Conservation (phyloP, 2,329 filamentous ascomycete genomes). For the Hypoxylon sp. region DNA sequence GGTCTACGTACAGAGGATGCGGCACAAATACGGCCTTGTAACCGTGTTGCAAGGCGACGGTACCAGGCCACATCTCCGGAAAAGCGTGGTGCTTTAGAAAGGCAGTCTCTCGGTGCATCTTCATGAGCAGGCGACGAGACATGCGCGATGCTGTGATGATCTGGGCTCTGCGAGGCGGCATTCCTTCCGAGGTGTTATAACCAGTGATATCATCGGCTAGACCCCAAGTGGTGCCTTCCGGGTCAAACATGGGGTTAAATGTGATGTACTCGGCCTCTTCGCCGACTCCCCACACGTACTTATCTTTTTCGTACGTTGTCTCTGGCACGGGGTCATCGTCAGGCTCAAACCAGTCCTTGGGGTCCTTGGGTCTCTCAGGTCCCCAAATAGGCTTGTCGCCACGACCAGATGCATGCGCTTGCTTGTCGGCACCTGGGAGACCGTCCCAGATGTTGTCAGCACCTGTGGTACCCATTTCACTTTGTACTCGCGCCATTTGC, state of each 20-base stretch:
- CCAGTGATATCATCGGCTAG: conserved; percentile 87
- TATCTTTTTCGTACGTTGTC: conserved; percentile 81
- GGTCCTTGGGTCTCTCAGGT: conserved; percentile 77
- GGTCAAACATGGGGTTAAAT: conserved; percentile 92
- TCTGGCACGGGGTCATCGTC: conserved; percentile 83
- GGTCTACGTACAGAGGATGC: conserved; percentile 89
- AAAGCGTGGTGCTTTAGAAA: conserved; percentile 91
- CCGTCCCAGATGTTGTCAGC: conserved; percentile 78
- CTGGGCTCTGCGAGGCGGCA: conserved; percentile 82
- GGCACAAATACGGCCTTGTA: conserved; percentile 93
- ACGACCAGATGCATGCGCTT: conserved; percentile 54
- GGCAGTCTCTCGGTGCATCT: conserved; percentile 92
- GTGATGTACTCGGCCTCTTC: conserved; percentile 95
- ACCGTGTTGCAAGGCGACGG: conserved; percentile 89
- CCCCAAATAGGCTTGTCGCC: conserved; percentile 84
- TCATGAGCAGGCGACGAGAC: conserved; percentile 81
- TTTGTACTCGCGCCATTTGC: conserved; percentile 82
- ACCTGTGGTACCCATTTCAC: conserved; percentile 76
- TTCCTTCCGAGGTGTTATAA: conserved; percentile 77
- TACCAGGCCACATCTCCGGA: conserved; percentile 96
- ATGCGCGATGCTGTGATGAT: conserved; percentile 92
- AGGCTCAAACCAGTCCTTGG: conserved; percentile 79
- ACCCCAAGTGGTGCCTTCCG: conserved; percentile 87
- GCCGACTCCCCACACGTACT: conserved; percentile 87
- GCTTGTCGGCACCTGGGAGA: conserved; percentile 61